A percentile compares a stretch with the other conserved stretches of the same genome.
Conservation (phyloP, 257 asterid species). For the Striga asiatica region DNA sequence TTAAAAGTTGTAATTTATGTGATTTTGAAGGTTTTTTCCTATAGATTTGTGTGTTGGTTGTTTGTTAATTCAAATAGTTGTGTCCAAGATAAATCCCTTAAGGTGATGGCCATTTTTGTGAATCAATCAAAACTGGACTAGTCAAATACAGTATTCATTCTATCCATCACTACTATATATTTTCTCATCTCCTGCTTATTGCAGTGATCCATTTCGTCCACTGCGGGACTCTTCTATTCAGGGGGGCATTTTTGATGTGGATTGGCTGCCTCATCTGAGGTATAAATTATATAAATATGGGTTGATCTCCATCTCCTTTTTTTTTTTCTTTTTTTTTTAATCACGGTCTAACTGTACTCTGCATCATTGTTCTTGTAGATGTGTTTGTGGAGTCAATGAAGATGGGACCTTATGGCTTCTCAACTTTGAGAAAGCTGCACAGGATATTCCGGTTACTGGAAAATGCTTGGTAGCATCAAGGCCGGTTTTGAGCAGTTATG, state of each 20-base stretch:
- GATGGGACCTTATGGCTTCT: conserved; percentile 74
- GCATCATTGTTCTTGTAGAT: conserved; percentile 34
- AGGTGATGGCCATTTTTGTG: no score
- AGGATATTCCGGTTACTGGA: conserved; percentile 54
- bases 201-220: conserved; percentile 91
- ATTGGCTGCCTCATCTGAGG: conserved; percentile 87
- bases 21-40: no score
- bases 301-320: conserved; percentile 5
- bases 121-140: no score
- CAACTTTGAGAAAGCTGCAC: conserved; percentile 48
- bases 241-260: conserved; percentile 45
- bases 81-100: not conserved
- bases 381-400: conserved; percentile 52
- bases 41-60: no score
- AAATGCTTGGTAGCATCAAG: conserved; percentile 34
- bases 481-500: conserved; percentile 46
- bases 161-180: conserved; percentile 4
- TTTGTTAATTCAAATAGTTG: not conserved
- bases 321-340: not conserved
- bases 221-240: conserved; percentile 57
- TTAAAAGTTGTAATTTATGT: not conserved
- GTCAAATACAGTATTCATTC: not conserved
- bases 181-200: conserved; percentile 12
- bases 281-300: conserved; percentile 18
- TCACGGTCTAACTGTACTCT: conserved; percentile 15